Conservation (phyloP, 75 land plant genomes). For the Picea glauca region DNA sequence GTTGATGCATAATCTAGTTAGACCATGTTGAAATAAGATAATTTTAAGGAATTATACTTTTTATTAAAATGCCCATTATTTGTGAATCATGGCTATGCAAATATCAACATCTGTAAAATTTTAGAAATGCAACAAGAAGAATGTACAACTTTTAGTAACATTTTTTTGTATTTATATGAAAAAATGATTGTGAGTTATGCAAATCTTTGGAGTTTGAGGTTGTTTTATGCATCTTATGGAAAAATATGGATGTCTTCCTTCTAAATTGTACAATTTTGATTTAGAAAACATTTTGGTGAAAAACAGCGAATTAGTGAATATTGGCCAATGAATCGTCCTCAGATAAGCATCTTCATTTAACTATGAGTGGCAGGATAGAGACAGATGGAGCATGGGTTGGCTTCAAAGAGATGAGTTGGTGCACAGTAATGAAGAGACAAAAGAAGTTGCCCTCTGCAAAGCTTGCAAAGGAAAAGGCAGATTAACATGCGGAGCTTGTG, state of each 20-base stretch:
- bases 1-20: neutral
- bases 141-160: too few species aligned
- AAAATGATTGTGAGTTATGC: too few species aligned
- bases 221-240: neutral
- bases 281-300: too few species aligned
- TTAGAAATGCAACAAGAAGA: too few species aligned
- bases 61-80: neutral
- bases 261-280: too few species aligned
- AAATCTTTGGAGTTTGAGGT: neutral
- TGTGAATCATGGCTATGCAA: neutral
- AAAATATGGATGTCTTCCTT: neutral
- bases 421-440: conserved; percentile 1
- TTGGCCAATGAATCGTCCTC: neutral
- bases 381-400: conserved; percentile 53
- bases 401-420: conserved; percentile 29
- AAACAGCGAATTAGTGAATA: neutral
- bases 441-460: conserved; percentile 19
- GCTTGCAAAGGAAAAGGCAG: conserved; percentile 42
- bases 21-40: neutral
- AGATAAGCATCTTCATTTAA: neutral
- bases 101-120: neutral
- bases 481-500: conserved; percentile 23
- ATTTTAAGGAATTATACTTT: neutral
- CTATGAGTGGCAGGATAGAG: conserved; percentile 30
- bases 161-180: too few species aligned